phyloP scores from a whole-genome alignment of 805 yeast genomes.

The Starmerella vaccinii region DNA sequence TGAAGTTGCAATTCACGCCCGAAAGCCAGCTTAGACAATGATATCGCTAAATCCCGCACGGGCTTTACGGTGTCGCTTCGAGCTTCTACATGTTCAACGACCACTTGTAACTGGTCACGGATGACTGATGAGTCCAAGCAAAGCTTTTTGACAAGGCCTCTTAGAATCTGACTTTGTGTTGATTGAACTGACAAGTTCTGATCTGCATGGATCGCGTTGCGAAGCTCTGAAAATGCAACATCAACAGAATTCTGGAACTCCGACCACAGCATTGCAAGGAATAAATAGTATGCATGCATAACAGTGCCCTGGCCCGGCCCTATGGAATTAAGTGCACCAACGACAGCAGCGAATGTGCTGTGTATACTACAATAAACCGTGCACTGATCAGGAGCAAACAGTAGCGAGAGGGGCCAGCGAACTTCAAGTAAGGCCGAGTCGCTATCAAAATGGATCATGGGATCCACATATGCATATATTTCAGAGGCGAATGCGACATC shows the following conservation, averaged over 20 bases:
- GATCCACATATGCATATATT: not conserved
- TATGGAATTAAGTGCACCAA: slow-evolving; percentile 5
- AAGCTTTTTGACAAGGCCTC: not conserved
- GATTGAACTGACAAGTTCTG: not conserved
- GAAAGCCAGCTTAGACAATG: not conserved
- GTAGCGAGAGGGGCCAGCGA: not conserved
- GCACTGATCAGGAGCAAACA: slow-evolving; percentile 13
- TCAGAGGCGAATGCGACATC: not conserved
- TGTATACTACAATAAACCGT: slow-evolving; percentile 11
- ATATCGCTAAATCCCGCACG: not conserved
- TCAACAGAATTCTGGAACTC: slow-evolving; percentile 13
- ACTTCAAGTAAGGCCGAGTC: not conserved
- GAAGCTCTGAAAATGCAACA: slow-evolving; percentile 6
- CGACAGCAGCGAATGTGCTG: slow-evolving; percentile 10
- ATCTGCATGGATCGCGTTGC: not conserved
- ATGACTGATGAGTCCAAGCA: slow-evolving; percentile 2
- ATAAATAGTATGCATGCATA: slow-evolving; percentile 9
- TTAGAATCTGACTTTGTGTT: slow-evolving; percentile 1
- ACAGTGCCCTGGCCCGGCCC: not conserved
- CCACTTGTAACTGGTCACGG: not conserved
- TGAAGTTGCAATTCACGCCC: not conserved
- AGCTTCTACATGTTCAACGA: not conserved
- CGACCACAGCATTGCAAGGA: slow-evolving; percentile 15
- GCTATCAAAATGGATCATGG: not conserved
- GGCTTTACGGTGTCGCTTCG: not conserved